Conservation (phyloP, 2,329 filamentous ascomycete genomes). For the Colletotrichum sp. region DNA sequence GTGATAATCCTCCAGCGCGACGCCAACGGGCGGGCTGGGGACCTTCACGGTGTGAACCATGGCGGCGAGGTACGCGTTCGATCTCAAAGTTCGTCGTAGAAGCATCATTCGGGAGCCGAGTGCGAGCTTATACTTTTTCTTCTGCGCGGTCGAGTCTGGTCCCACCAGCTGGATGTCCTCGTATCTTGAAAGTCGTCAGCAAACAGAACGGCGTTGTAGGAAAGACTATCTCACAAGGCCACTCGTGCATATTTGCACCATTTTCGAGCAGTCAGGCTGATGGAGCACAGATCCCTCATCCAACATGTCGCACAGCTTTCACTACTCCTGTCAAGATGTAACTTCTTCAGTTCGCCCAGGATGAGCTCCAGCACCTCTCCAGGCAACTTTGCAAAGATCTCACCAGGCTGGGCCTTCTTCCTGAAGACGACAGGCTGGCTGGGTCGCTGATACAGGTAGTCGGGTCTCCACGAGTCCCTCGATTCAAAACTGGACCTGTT, state of each 20-base stretch:
- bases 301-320: conserved; percentile 68
- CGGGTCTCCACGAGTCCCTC: conserved; percentile 33
- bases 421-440: conserved; percentile 29
- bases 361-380: conserved; percentile 64
- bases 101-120: conserved; percentile 60
- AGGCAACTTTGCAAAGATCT: conserved; percentile 60
- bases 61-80: conserved; percentile 56
- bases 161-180: conserved; percentile 64
- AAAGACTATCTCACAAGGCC: conserved; percentile 49
- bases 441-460: conserved; percentile 26
- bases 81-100: conserved; percentile 62
- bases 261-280: conserved; percentile 56
- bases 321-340: conserved; percentile 53
- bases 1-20: conserved; percentile 56
- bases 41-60: conserved; percentile 64
- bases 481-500: conserved; percentile 45
- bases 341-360: conserved; percentile 55
- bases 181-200: conserved; percentile 45
- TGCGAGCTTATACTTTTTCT: conserved; percentile 61
- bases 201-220: not conserved
- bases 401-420: conserved; percentile 46
- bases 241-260: conserved; percentile 56
- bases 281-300: conserved; percentile 64
- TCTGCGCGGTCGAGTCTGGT: conserved; percentile 58
- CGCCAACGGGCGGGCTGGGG: conserved; percentile 47